These are phyloP conservation scores for Taiozyma sp. DNA, from an alignment of 1,139 yeast species.

Conservation along the genomic window DNA sequence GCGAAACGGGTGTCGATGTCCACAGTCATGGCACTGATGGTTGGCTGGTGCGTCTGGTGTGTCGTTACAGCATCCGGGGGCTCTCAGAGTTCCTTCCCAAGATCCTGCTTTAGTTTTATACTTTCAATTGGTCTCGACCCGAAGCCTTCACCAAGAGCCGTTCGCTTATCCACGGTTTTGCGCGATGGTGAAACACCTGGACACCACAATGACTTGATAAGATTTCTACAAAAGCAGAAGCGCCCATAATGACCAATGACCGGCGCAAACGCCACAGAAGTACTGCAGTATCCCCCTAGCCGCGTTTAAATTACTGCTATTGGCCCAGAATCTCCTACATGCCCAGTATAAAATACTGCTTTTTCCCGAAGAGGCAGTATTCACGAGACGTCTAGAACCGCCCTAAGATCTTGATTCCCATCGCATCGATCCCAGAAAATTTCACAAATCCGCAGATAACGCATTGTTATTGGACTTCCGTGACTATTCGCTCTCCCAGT, in stretches of 20 bases:
- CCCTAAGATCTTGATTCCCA: neutral
- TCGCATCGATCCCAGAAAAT: neutral
- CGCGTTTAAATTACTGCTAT: no score
- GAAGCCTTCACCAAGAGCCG: neutral
- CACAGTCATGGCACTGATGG: conserved; percentile 3
- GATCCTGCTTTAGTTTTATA: neutral
- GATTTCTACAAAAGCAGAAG: neutral
- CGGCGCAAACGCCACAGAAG: neutral
- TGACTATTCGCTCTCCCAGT: neutral
- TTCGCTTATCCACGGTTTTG: neutral
- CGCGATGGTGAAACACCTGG: neutral
- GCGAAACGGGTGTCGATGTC: conserved; percentile 25
- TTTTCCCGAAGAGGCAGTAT: neutral
- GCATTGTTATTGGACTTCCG: neutral
- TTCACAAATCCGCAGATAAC: neutral
- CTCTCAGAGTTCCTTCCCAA: neutral
- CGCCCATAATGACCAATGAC: neutral
- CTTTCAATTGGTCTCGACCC: neutral
- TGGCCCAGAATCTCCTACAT: no score
- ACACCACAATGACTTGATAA: neutral
- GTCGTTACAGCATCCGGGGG: no score
- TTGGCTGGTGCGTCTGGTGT: no score
- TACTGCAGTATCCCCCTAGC: neutral
- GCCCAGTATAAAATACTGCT: neutral
- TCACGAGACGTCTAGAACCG: neutral